Evolutionary conservation across 139 green algal genomes (phyloP), one percentile per base, ranked within the genome.

Genomic region (Dunaliella primolecta): DNA sequence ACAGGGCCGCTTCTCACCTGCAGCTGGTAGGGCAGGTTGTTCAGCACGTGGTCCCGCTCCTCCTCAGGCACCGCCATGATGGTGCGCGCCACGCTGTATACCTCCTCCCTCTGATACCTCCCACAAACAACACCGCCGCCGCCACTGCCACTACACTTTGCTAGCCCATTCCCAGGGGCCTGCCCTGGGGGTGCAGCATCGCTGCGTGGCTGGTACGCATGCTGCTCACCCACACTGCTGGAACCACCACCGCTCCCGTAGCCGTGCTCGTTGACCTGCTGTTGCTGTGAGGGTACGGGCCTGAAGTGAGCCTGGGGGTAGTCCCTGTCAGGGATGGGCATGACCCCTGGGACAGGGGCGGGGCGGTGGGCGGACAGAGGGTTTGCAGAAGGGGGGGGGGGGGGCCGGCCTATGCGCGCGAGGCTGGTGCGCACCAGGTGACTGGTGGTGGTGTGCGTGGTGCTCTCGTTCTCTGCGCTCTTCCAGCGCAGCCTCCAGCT

Each of bases 21-120:
- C 15, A 64, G 15, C 7, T 64, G 46, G 46, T 64, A 64, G 7
- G 75, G 75, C 75, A 80, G 75, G n/a, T 32, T 80, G n/a, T 1
- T 23, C n/a, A 80, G 75, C 75, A 80, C 75, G n/a, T 80, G n/a
- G n/a, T 33, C n/a, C n/a, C 75, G 29, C 75, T 80, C 75, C 2
- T 80, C 75, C 2, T 23, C n/a, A 2, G 75, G 75, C 75, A 80
- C 29, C 29, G 75, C 75, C 75, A 80, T 38, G n/a, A 80, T 32
- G 7, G 75, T 36, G 29, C 11, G 29, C 27, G 75, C 75, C 29
- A 80, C 75, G 2, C 1, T 36, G 30, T 36, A 11, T 2, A 33
- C n/a, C 7, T 80, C 75, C 30, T 80, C 75, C 7, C n/a, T n/a
- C n/a, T n/a, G n/a, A n/a, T n/a, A n/a, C n/a, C n/a, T n/a, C n/a